Conservation (phyloP, 768 basidiomycete species). For the Ephemerocybe angulata region DNA sequence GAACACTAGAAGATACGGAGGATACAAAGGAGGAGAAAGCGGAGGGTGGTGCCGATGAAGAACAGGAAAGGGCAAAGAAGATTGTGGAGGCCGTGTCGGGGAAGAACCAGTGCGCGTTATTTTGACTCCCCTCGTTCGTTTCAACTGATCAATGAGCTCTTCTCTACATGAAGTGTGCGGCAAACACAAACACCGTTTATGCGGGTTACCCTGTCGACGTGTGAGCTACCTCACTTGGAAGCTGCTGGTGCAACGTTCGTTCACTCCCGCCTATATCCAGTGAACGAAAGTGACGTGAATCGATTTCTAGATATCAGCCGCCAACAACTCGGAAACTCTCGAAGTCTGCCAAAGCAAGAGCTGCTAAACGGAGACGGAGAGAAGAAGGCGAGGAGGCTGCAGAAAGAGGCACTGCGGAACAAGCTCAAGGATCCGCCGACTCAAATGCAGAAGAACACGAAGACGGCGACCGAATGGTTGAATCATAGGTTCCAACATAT, state of each 20-base stretch:
- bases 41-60: constrained; percentile 16
- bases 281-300: neutral
- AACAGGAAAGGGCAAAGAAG: constrained; percentile 32
- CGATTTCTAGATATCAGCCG: constrained; percentile 48
- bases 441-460: neutral
- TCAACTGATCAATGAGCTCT: neutral
- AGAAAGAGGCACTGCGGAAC: neutral
- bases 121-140: too few species aligned
- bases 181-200: constrained; percentile 62
- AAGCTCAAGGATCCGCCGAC: neutral
- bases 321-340: constrained; percentile 51
- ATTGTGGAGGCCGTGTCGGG: constrained; percentile 50
- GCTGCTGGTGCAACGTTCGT: constrained; percentile 51
- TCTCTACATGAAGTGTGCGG: constrained; percentile 38
- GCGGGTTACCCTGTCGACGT: constrained; percentile 59
- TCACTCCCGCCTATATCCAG: neutral
- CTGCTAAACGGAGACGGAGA: constrained; percentile 40
- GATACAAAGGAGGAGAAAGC: constrained; percentile 1
- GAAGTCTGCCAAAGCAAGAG: constrained; percentile 54
- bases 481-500: too few species aligned
- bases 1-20: constrained; percentile 45
- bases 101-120: constrained; percentile 51
- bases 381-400: constrained; percentile 7
- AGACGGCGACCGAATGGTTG: neutral
- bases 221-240: constrained; percentile 37